These are phyloP conservation scores for Corymbia citriodora DNA, from an alignment of 441 rosid species.

Conservation along the genomic window DNA sequence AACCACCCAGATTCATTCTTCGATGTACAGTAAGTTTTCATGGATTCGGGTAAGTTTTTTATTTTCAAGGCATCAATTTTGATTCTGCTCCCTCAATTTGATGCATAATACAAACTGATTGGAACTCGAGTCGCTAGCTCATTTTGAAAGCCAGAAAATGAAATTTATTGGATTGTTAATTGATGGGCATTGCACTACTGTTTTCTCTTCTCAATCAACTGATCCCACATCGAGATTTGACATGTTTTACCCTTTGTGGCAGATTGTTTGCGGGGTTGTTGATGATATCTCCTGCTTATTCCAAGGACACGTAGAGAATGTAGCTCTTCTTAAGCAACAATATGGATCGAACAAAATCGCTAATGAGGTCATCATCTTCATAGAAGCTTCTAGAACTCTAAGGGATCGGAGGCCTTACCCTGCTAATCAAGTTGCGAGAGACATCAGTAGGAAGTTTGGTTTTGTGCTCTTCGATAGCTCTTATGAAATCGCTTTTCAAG, in stretches of 20 bases:
- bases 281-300: constrained; percentile 73
- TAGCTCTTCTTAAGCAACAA: constrained; percentile 67
- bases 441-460: constrained; percentile 65
- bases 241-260: not conserved
- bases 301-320: constrained; percentile 83
- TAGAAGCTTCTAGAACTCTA: constrained; percentile 82
- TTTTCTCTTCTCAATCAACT: not conserved
- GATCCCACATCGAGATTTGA: not conserved
- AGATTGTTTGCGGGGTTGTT: constrained; percentile 74
- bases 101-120: too few relatives aligned
- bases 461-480: constrained; percentile 63
- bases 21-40: too few relatives aligned
- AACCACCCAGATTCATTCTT: rapidly evolving
- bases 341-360: constrained; percentile 73
- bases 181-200: rapidly evolving
- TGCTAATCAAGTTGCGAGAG: constrained; percentile 85
- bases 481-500: constrained; percentile 49
- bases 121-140: too few relatives aligned
- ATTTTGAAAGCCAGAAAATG: too few relatives aligned
- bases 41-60: too few relatives aligned
- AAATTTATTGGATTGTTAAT: not conserved
- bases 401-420: constrained; percentile 93
- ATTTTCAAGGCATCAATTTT: too few relatives aligned
- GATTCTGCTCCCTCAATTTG: too few relatives aligned
- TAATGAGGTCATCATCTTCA: constrained; percentile 68